Evolutionary conservation across 2,329 filamentous ascomycete species (phyloP).

Genomic region (Apiospora kogelbergensis): DNA sequence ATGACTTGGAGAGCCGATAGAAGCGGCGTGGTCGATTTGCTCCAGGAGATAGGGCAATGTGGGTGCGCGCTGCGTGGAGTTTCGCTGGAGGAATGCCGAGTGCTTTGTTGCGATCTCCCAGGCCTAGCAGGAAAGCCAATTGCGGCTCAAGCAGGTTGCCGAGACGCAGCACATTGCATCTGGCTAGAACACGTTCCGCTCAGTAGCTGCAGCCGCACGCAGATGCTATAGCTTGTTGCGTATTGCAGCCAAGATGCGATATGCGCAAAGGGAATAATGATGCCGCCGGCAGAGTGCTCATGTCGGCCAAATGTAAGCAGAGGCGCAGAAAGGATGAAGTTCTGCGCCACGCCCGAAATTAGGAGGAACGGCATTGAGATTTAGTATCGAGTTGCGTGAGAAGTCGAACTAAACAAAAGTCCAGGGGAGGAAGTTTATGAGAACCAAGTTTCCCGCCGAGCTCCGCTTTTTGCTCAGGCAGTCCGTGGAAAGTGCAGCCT

Average conservation of each 20-base stretch:
- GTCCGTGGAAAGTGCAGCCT: background rate
- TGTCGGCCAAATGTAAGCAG: background rate
- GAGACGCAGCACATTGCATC: background rate
- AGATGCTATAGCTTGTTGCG: background rate
- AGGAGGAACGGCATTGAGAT: background rate
- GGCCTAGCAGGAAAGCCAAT: background rate
- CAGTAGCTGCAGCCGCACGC: background rate
- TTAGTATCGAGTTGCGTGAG: background rate
- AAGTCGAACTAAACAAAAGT: background rate
- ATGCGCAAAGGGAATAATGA: background rate
- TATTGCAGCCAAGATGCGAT: background rate
- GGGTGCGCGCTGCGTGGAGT: background rate
- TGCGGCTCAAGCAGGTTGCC: background rate
- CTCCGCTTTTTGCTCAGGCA: slow-evolving; percentile 10
- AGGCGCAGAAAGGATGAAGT: background rate
- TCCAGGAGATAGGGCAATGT: background rate
- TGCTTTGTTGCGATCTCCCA: background rate
- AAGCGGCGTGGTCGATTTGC: background rate
- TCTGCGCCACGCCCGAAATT: background rate
- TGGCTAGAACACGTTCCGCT: background rate
- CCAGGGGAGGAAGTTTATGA: background rate
- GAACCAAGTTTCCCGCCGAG: slow-evolving; percentile 3
- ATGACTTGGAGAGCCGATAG: too few species aligned
- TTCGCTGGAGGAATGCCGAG: background rate
- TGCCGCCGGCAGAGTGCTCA: background rate